Evolutionary conservation across 1,284 basidiomycete species (phyloP), one percentile per base, ranked within the genome.

Genomic region (Phylloporus gajari): DNA sequence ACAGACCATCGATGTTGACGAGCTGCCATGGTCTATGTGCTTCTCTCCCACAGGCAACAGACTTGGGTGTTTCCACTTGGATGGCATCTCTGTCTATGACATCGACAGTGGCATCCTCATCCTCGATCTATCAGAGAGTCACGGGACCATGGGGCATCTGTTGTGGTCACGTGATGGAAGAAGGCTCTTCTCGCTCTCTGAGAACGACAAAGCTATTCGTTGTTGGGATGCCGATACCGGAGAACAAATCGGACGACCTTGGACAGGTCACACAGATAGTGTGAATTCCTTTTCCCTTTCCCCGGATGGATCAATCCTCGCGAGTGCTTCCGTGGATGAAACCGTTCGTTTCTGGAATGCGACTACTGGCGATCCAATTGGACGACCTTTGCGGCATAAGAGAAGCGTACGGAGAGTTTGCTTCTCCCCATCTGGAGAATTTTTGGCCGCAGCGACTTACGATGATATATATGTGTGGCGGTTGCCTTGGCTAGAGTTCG

Each of bases 341-440:
- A 73, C 67, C 1, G 8, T 78, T 25, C 69, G 63, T 35, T 72
- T 80, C 61, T 76, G 75, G 77, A 46, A 74, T 21, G 4, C 68
- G 2, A 3, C 32, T 1, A 68, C 67, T 11, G 70, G 75, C 6
- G 6, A 38, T 8, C 44, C 51, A 0, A 25, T 77, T 2, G 61
- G 53, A 44, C 15, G 65, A 13, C 25, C 30, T 51, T 53, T 75
- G 13, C 38, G 21, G 17, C 66, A 66, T 12, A 15, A 42, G 23
- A 40, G 38, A 4, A 5, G 9, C 15, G n/a, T 66, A 23, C 9
- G 30, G 11, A 9, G 3, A 4, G 19, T 66, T 32, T 53, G 51
- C 15, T 66, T 66, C 38, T 66, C 65, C 3, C 51, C 65, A 3
- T 58, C 51, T 66, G 65, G 53, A n/a, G n/a, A n/a, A n/a, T n/a